Evolutionary conservation across 2,329 filamentous ascomycete genomes (phyloP).

Genomic region (Diaporthe vaccinii): DNA sequence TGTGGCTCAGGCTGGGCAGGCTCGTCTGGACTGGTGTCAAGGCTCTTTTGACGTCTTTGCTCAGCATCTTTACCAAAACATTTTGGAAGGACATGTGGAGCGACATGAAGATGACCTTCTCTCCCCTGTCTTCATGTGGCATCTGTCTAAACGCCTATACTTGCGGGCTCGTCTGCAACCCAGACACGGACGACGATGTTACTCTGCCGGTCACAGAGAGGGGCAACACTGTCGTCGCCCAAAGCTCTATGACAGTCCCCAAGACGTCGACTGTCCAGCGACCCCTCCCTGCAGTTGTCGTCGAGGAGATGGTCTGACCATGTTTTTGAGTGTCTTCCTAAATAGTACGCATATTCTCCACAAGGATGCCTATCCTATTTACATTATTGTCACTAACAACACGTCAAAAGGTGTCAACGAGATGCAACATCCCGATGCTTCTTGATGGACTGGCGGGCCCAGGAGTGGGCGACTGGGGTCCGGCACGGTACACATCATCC

Average conservation of each 20-base stretch:
- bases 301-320: slow-evolving; percentile 4
- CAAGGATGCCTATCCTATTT: neutral
- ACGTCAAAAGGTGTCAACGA: neutral
- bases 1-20: neutral
- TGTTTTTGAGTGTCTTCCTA: neutral
- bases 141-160: neutral
- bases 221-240: neutral
- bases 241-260: neutral
- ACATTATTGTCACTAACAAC: neutral
- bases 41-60: neutral
- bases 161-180: slow-evolving; percentile 8
- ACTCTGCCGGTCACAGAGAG: neutral
- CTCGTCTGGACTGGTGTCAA: neutral
- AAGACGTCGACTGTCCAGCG: neutral
- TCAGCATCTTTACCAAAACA: neutral
- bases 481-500: neutral
- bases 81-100: slow-evolving; percentile 9
- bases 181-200: slow-evolving; percentile 36
- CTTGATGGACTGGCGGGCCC: neutral
- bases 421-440: neutral
- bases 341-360: neutral
- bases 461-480: too few relatives aligned
- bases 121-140: neutral
- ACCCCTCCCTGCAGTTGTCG: neutral
- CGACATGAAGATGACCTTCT: neutral